phyloP scores from a whole-genome alignment of 2,329 filamentous ascomycete genomes.

The Grosmannia penicillata region DNA sequence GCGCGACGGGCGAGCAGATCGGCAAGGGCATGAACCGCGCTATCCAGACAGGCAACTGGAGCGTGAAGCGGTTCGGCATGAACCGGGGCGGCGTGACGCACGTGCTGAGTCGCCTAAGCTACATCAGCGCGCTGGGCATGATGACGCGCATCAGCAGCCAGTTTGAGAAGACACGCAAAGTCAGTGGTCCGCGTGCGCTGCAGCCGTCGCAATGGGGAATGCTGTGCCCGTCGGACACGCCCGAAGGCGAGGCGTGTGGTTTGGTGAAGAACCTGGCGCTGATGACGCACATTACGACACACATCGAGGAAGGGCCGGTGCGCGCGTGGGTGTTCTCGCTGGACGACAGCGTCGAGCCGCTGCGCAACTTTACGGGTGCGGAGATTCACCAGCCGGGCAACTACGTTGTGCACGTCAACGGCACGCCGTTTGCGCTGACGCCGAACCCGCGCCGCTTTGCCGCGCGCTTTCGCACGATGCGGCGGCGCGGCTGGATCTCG shows the following conservation, averaged over 20 bases:
- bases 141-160: slow-evolving; percentile 98
- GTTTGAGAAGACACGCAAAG: slow-evolving; percentile 96
- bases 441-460: slow-evolving; percentile 77
- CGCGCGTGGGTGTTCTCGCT: slow-evolving; percentile 74
- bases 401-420: slow-evolving; percentile 90
- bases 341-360: slow-evolving; percentile 67
- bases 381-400: slow-evolving; percentile 75
- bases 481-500: slow-evolving; percentile 81
- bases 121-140: slow-evolving; percentile 95
- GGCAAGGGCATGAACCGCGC: slow-evolving; percentile 88
- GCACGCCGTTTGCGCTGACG: slow-evolving; percentile 81
- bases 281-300: slow-evolving; percentile 98
- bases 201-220: slow-evolving; percentile 98
- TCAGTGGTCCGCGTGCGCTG: slow-evolving; percentile 85
- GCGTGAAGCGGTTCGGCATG: slow-evolving; percentile 95
- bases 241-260: slow-evolving; percentile 96
- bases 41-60: slow-evolving; percentile 97
- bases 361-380: slow-evolving; percentile 56
- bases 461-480: slow-evolving; percentile 68
- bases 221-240: slow-evolving; percentile 93
- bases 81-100: slow-evolving; percentile 94
- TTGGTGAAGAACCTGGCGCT: slow-evolving; percentile 94
- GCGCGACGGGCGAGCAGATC: slow-evolving; percentile 72
- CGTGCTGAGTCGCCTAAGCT: slow-evolving; percentile 86
- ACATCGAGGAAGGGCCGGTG: slow-evolving; percentile 85